Evolutionary conservation across 768 basidiomycete species (phyloP).

Genomic region (Trametes cingulata): DNA sequence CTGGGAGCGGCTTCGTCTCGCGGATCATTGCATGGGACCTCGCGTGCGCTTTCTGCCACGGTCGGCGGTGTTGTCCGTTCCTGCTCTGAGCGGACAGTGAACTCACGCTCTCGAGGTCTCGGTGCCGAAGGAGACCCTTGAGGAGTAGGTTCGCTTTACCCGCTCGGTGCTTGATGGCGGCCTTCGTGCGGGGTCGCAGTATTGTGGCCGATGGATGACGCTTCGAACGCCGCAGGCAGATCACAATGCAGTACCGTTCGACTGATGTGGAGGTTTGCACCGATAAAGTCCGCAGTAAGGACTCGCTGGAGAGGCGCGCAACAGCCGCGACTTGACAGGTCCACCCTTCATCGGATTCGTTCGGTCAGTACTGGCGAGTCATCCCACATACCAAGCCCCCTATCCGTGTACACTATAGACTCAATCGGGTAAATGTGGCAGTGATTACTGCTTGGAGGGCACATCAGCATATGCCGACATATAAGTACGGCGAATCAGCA

Average conservation of each 20-base stretch:
- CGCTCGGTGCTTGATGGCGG: neutral
- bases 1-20: slow-evolving; percentile 17
- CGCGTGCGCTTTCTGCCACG: slow-evolving; percentile 8
- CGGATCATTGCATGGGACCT: slow-evolving; percentile 17
- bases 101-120: slow-evolving; percentile 9
- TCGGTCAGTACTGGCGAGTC: too few relatives aligned
- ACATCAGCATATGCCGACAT: neutral
- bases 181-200: neutral
- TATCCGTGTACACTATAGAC: neutral
- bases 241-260: too few relatives aligned
- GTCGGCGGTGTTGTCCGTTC: slow-evolving; percentile 1
- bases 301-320: too few relatives aligned
- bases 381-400: neutral
- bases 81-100: slow-evolving; percentile 6
- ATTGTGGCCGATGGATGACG: neutral
- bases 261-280: too few relatives aligned
- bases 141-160: neutral
- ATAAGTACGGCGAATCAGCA: neutral
- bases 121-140: slow-evolving; percentile 12
- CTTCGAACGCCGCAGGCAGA: neutral
- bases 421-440: neutral
- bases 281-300: too few relatives aligned
- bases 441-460: neutral
- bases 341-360: neutral
- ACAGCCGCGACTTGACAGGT: too few relatives aligned